Evolutionary conservation across 208 protist genomes (phyloP).

Genomic region (Tritrichomonas foetus): DNA sequence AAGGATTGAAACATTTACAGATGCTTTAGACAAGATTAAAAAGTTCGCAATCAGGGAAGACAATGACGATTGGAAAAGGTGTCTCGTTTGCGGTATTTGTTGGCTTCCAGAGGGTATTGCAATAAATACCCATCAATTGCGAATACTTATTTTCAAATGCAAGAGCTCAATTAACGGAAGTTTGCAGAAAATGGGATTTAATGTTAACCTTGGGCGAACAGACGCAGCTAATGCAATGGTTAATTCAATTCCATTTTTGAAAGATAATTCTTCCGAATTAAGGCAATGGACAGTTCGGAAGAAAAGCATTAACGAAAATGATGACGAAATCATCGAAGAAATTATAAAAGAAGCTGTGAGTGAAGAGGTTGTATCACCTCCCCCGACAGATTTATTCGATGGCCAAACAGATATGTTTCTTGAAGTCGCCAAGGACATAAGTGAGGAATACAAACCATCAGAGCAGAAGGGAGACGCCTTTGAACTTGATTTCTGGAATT

Average conservation of each 20-base stretch:
- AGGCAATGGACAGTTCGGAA: neutral
- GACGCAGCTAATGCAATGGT: constrained; percentile 11
- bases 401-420: too few species aligned
- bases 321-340: too few species aligned
- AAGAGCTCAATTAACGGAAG: constrained; percentile 22
- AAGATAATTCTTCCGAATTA: neutral
- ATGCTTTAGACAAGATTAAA: neutral
- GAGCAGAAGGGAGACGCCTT: too few species aligned
- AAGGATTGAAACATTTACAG: constrained; percentile 8
- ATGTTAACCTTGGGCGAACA: neutral
- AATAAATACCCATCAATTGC: constrained; percentile 17
- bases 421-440: too few species aligned
- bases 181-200: constrained; percentile 15
- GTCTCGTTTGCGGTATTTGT: neutral
- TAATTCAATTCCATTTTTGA: neutral
- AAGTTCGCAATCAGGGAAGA: neutral
- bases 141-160: neutral
- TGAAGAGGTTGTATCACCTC: too few species aligned
- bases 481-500: too few species aligned
- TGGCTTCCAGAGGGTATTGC: constrained; percentile 32
- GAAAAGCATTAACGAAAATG: neutral
- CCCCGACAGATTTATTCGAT: too few species aligned
- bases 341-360: too few species aligned
- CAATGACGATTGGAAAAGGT: neutral
- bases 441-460: too few species aligned